Conservation (phyloP, 2,329 filamentous ascomycete genomes). For the Westerdykella aurantiaca region DNA sequence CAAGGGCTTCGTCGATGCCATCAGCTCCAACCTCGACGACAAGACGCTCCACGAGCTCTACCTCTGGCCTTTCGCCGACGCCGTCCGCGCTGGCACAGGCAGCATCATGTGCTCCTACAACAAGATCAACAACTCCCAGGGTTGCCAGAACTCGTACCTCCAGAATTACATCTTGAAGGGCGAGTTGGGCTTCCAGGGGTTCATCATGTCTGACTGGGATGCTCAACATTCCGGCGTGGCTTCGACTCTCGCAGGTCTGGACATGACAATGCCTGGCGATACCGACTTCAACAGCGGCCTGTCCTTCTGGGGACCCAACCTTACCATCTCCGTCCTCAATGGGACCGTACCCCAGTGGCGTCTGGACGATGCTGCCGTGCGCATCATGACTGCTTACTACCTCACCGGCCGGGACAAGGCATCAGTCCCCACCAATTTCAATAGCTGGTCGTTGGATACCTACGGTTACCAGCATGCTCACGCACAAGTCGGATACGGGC, state of each 20-base stretch:
- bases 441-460: constrained; percentile 77
- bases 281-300: constrained; percentile 65
- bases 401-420: constrained; percentile 53
- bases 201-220: constrained; percentile 67
- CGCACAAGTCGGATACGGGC: constrained; percentile 56
- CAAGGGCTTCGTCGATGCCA: constrained; percentile 56
- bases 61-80: constrained; percentile 54
- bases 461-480: constrained; percentile 63
- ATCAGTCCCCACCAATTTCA: constrained; percentile 67
- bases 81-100: constrained; percentile 46
- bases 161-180: constrained; percentile 72
- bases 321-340: constrained; percentile 83
- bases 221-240: constrained; percentile 66
- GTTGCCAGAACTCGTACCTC: constrained; percentile 71
- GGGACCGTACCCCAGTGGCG: constrained; percentile 83
- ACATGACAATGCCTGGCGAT: constrained; percentile 83
- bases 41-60: constrained; percentile 60
- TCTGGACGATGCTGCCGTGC: constrained; percentile 84
- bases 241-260: constrained; percentile 65
- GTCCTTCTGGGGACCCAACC: constrained; percentile 78
- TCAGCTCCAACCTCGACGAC: constrained; percentile 59
- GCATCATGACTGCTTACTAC: constrained; percentile 66
- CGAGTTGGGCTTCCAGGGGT: constrained; percentile 76
- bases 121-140: constrained; percentile 74
- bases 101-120: constrained; percentile 61